These are phyloP conservation scores for Musa beccarii DNA, from an alignment of 176 grass and related monocot genomes.

Conservation along the genomic window DNA sequence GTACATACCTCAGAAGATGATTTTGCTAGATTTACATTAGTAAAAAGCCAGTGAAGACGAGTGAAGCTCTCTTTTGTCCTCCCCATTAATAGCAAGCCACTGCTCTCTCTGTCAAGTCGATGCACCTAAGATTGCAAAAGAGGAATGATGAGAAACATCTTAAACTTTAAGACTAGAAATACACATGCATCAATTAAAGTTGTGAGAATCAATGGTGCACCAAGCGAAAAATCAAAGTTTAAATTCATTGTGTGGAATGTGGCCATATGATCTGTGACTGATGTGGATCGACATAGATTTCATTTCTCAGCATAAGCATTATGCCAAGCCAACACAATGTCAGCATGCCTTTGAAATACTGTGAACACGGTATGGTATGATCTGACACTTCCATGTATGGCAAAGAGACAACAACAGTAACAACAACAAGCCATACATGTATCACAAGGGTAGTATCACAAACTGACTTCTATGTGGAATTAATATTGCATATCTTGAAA, in stretches of 20 bases:
- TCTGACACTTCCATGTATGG: too few species aligned
- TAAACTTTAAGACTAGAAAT: not conserved
- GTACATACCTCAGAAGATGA: constrained; percentile 53
- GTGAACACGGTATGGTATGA: not conserved
- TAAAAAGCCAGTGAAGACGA: constrained; percentile 65
- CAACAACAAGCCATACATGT: not conserved
- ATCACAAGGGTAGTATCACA: not conserved
- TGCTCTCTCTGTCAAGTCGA: constrained; percentile 76
- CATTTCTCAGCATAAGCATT: not conserved
- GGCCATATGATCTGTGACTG: not conserved
- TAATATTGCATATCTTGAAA: not conserved
- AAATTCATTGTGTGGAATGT: too few species aligned
- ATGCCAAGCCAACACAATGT: not conserved
- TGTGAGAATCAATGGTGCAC: too few species aligned
- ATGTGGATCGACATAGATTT: not conserved
- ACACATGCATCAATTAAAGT: not conserved
- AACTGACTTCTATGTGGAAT: not conserved
- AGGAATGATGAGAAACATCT: not conserved
- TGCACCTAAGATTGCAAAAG: constrained; percentile 39
- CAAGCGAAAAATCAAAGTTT: too few species aligned
- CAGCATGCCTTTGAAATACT: not conserved
- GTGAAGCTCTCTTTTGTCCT: constrained; percentile 66
- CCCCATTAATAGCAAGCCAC: constrained; percentile 60
- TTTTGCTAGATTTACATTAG: constrained; percentile 47
- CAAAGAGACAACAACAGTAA: too few species aligned